Conservation (phyloP, 768 basidiomycete species). For the Phallus indusiatus region DNA sequence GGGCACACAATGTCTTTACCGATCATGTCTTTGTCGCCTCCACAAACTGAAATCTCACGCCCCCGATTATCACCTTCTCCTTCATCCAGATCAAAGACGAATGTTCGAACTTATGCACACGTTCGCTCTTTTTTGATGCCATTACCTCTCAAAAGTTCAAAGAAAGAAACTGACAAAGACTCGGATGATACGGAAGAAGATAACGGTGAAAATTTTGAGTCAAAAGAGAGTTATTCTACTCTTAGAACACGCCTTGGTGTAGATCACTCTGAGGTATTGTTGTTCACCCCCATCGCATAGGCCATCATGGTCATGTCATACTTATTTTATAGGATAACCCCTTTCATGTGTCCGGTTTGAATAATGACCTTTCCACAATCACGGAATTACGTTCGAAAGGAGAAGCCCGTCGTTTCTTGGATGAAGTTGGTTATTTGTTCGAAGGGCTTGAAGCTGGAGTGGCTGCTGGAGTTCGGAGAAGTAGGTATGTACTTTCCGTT, state of each 20-base stretch:
- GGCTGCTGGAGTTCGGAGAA: slow-evolving; percentile 48
- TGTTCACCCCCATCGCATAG: slow-evolving; percentile 19
- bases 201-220: slow-evolving; percentile 40
- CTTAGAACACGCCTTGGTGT: slow-evolving; percentile 75
- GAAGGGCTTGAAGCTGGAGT: slow-evolving; percentile 55
- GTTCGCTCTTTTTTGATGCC: slow-evolving; percentile 75
- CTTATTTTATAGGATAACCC: slow-evolving; percentile 7
- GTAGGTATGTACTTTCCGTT: slow-evolving; percentile 39
- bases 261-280: slow-evolving; percentile 57
- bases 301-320: slow-evolving; percentile 21
- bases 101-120: slow-evolving; percentile 28
- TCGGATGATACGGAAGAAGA: slow-evolving; percentile 15
- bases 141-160: slow-evolving; percentile 28
- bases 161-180: slow-evolving; percentile 10
- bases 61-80: slow-evolving; percentile 9
- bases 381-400: slow-evolving; percentile 75
- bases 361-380: slow-evolving; percentile 28
- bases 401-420: slow-evolving; percentile 68
- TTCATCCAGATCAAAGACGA: slow-evolving; percentile 20
- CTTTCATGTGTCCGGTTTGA: slow-evolving; percentile 1
- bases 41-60: slow-evolving; percentile 6
- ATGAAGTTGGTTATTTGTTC: slow-evolving; percentile 78
- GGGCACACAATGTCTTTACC: neutral
- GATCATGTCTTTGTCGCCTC: neutral
- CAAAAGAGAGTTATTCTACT: slow-evolving; percentile 67